Evolutionary conservation across 805 yeast genomes (phyloP).

Genomic region (Saccharomycopsis schoenii): DNA sequence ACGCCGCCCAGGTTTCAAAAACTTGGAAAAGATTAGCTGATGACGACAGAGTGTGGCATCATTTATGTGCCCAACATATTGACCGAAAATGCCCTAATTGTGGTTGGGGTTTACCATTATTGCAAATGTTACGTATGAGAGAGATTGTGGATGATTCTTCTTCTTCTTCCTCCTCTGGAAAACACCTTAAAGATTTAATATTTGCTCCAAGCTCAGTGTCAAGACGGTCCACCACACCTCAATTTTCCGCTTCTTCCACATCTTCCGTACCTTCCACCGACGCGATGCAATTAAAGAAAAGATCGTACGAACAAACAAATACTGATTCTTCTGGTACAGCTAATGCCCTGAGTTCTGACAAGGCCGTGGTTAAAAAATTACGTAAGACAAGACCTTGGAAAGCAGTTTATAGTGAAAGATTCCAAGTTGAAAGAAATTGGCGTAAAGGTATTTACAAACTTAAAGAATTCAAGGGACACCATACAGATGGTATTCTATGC

Average conservation of each 20-base stretch:
- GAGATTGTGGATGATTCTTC: conserved; percentile 26
- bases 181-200: conserved; percentile 2
- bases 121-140: conserved; percentile 76
- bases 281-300: not conserved
- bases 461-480: conserved; percentile 64
- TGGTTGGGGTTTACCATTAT: conserved; percentile 96
- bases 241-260: not conserved
- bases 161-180: conserved; percentile 6
- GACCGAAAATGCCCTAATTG: conserved; percentile 96
- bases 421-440: conserved; percentile 90
- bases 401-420: conserved; percentile 84
- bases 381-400: conserved; percentile 82
- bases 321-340: not conserved
- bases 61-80: conserved; percentile 96
- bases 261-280: not conserved
- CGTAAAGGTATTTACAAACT: conserved; percentile 64
- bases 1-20: conserved; percentile 85
- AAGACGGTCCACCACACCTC: not conserved
- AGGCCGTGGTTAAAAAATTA: not conserved
- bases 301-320: not conserved
- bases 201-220: not conserved
- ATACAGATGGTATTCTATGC: conserved; percentile 75
- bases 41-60: conserved; percentile 96
- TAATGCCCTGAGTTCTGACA: not conserved
- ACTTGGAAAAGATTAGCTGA: conserved; percentile 87